Base-by-base conservation (phyloP, 768 basidiomycete genomes). In the Boletus rubescentipes region DNA sequence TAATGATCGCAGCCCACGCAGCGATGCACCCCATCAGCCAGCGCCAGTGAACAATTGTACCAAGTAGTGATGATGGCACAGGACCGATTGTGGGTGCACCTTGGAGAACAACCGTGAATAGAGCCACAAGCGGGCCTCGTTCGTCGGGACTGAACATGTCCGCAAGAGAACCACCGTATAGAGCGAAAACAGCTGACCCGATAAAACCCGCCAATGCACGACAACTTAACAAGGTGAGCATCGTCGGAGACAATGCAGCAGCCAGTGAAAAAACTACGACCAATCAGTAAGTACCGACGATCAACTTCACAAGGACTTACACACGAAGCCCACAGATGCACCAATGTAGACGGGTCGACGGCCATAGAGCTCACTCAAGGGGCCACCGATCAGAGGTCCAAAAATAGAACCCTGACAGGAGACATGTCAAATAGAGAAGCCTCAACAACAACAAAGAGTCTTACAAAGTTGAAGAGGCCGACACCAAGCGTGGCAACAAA, bases 1-100 rank as follows among this genome's bases (percentile, higher is more conserved):
- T 62, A n/a, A 67, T 46, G 35, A 65, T 46, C 7, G 57, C 51
- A 18, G 51, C 61, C 59, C 65, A 65, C 0, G n/a, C 39, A 29
- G 60, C 53, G 8, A 67, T 59, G 12, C 51, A 56, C 11, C 55
- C 66, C 57, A 67, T 59, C 29, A 61, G 20, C 59, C 53, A 65
- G 15, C 58, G 63, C 65, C 66, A 65, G 38, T 57, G 52, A 21
- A 67, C 46, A 26, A 58, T 34, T 20, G 49, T 20, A 14, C 65
- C 61, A 23, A 67, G 58, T 10, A 67, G 16, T 4, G 66, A 59
- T 2, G 63, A 62, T n/a, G 65, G 65, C 10, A 67, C 65, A 6
- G 65, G 61, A 8, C 63, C 66, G 29, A 67, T 53, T 9, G 65
- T 67, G 4, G 61, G 63, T 46, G 63, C 65, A 34, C 65, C 66